A percentile compares a stretch with the other conserved stretches of the same genome.
Conservation (phyloP, 768 basidiomycete genomes). For the Termitomyces sp. region DNA sequence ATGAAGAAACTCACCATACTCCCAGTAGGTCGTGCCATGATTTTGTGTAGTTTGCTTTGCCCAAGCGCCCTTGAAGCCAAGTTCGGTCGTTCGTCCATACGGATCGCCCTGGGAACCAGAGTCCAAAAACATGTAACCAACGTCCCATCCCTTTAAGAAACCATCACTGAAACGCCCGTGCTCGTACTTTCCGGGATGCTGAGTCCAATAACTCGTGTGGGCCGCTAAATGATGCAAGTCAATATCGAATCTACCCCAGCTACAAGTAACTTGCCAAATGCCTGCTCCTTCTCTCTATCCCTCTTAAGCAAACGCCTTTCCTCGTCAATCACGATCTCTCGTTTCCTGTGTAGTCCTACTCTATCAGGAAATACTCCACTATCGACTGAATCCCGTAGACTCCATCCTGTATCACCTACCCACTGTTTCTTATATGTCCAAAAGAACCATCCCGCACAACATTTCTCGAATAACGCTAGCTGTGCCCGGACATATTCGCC, state of each 20-base stretch:
- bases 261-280: slow-evolving; percentile 22
- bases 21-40: slow-evolving; percentile 55
- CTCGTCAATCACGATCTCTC: slow-evolving; percentile 13
- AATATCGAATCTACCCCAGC: not conserved
- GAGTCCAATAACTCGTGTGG: slow-evolving; percentile 38
- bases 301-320: slow-evolving; percentile 17
- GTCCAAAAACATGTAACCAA: slow-evolving; percentile 53
- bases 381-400: slow-evolving; percentile 57
- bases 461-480: slow-evolving; percentile 55
- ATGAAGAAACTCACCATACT: slow-evolving; percentile 43
- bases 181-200: slow-evolving; percentile 53
- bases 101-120: slow-evolving; percentile 10
- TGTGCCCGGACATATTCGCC: slow-evolving; percentile 56
- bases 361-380: slow-evolving; percentile 56
- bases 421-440: slow-evolving; percentile 79
- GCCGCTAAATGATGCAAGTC: slow-evolving; percentile 20
- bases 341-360: slow-evolving; percentile 37
- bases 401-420: slow-evolving; percentile 70
- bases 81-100: slow-evolving; percentile 35
- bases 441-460: slow-evolving; percentile 75
- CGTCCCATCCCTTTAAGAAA: slow-evolving; percentile 68
- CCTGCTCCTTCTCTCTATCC: slow-evolving; percentile 23
- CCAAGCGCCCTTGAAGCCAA: slow-evolving; percentile 68
- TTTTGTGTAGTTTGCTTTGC: slow-evolving; percentile 37
- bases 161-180: slow-evolving; percentile 67